Conservation (phyloP, 179 eudicot species). For the Nepenthes alata region DNA sequence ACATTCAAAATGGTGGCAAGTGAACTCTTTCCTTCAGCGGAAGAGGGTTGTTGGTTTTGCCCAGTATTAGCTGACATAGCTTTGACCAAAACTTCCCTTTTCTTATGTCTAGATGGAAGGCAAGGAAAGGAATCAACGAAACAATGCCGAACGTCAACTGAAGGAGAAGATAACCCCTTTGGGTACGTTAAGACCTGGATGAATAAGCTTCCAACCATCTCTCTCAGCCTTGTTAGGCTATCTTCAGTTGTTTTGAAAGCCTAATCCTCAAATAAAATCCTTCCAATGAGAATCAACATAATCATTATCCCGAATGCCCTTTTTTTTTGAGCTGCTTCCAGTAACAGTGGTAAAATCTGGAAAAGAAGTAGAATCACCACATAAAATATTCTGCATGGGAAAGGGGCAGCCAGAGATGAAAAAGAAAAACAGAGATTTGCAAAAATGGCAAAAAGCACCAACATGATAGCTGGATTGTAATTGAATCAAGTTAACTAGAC, state of each 20-base stretch:
- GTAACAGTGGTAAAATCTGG: neutral
- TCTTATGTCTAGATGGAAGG: slow-evolving; percentile 24
- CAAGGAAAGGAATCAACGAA: slow-evolving; percentile 19
- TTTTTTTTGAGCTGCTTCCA: slow-evolving; percentile 4
- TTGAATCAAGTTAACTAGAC: too few species aligned
- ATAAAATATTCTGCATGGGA: slow-evolving; percentile 2
- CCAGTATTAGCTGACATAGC: slow-evolving; percentile 30
- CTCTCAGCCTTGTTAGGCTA: slow-evolving; percentile 1
- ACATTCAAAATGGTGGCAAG: slow-evolving; percentile 38
- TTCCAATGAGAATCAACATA: slow-evolving; percentile 5
- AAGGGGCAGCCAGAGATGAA: neutral
- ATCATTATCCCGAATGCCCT: neutral
- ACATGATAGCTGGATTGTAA: neutral
- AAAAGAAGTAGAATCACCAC: slow-evolving; percentile 2
- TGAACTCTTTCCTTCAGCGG: slow-evolving; percentile 34
- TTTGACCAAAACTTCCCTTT: slow-evolving; percentile 17
- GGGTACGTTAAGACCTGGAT: slow-evolving; percentile 31
- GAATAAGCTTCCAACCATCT: slow-evolving; percentile 38
- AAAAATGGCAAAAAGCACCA: neutral
- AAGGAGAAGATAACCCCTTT: slow-evolving; percentile 21
- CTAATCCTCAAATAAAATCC: neutral
- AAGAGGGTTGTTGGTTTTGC: slow-evolving; percentile 25
- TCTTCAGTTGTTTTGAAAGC: neutral
- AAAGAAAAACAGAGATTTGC: neutral
- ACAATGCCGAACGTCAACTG: slow-evolving; percentile 11